Evolutionary conservation across 139 green algal species (phyloP).

Genomic region (Eudorina sp.): DNA sequence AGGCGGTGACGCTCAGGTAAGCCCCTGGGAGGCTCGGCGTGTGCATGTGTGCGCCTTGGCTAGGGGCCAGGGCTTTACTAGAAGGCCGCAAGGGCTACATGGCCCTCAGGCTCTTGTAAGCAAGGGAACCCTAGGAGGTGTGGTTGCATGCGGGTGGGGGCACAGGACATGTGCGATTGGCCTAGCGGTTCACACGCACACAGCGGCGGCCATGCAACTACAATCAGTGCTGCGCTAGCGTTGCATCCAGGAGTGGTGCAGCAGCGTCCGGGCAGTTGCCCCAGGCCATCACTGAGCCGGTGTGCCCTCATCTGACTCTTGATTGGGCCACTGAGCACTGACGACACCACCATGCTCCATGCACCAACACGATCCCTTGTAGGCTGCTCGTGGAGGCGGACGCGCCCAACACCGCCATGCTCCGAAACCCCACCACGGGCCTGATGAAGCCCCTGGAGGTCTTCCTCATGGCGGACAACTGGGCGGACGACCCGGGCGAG

Average conservation of each 20-base stretch:
- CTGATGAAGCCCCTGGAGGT: constrained; percentile 27
- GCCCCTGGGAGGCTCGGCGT: constrained; percentile 19
- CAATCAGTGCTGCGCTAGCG: too few relatives aligned
- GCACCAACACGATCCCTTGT: neutral
- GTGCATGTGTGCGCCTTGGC: neutral
- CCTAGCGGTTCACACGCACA: too few relatives aligned
- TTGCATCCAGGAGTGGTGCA: neutral
- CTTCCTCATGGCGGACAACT: constrained; percentile 38
- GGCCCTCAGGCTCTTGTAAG: too few relatives aligned
- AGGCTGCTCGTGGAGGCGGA: constrained; percentile 4
- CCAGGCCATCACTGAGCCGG: too few relatives aligned
- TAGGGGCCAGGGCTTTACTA: neutral
- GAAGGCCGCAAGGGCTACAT: too few relatives aligned
- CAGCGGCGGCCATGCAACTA: too few relatives aligned
- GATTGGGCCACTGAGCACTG: too few relatives aligned
- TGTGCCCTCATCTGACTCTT: too few relatives aligned
- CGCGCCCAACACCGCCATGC: constrained; percentile 1
- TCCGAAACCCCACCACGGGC: neutral
- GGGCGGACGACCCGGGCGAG: constrained; percentile 5
- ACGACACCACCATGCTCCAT: too few relatives aligned
- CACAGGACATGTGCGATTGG: too few relatives aligned
- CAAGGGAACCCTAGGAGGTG: too few relatives aligned
- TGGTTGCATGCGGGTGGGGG: too few relatives aligned
- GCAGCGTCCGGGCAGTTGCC: neutral
- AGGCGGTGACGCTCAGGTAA: constrained; percentile 5